Evolutionary conservation across 176 grass and related monocot species (phyloP), one percentile per base, ranked within the genome.

Genomic region (Bromus sterilis): DNA sequence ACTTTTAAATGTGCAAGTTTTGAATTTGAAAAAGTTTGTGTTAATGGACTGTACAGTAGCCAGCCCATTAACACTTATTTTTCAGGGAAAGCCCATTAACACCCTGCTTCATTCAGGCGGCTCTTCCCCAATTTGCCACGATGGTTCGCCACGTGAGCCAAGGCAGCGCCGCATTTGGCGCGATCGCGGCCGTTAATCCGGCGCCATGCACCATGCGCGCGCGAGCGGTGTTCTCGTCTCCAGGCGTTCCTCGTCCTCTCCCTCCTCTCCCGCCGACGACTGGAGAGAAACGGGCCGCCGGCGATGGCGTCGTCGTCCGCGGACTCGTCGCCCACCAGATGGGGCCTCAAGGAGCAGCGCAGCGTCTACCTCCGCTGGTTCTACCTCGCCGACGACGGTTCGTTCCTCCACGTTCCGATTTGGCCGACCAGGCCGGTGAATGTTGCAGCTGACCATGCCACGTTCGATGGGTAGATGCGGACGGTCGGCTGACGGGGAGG

Each of bases 401-500:
- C 15, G 83, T 35, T 7, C 30, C n/a, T n/a, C n/a, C n/a, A n/a
- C n/a, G n/a, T n/a, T n/a, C n/a, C n/a, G n/a, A n/a, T n/a, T n/a
- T n/a, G n/a, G n/a, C n/a, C n/a, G n/a, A n/a, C n/a, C n/a, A n/a
- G n/a, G n/a, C n/a, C n/a, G n/a, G n/a, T n/a, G n/a, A n/a, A n/a
- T n/a, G n/a, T n/a, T n/a, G n/a, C n/a, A n/a, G n/a, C n/a, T n/a
- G n/a, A n/a, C 25, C 15, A 8, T 4, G 11, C 6, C 26, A 4
- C 43, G 20, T 16, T 25, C 4, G 1, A 59, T 59, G n/a, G n/a
- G n/a, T n/a, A 92, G 96, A 98, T 66, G 90, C 84, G 5, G 92
- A 98, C 58, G 92, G 95, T 2, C 92, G 92, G 6, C 79, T 95
- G 26, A 91, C 88, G n/a, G 90, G 95, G 78, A 89, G 69, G 7